Base-by-base conservation (phyloP, 2,329 filamentous ascomycete genomes). In the Beauveria rudraprayagi region DNA sequence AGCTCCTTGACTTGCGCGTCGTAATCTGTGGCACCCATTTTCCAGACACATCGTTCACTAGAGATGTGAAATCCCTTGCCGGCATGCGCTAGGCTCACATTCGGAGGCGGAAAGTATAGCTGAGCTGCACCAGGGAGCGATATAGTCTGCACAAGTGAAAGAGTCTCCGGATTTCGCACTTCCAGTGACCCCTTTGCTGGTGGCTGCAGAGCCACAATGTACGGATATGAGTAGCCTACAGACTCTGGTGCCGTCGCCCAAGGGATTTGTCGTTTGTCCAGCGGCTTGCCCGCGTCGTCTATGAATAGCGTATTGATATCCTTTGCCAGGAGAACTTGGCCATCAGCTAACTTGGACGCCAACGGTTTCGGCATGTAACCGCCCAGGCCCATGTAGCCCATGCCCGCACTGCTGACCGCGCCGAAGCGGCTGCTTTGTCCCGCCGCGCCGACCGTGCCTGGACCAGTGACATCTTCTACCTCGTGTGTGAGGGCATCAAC, bases 291-390 rank as follows among this genome's bases (percentile, higher is more conserved):
- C 34, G 91, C 82, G 11, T 88, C 84, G 62, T 94, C 88, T 66
- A 96, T 89, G 71, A 99, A 99, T 57, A 97, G 78, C 1, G 92
- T 96, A 72, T 97, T 96, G 68, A 97, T 91, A 67, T 99, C 94
- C 73, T 96, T 96, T n/a, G 93, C 91, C n/a, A 99, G 80, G 62
- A 99, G 77, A 71, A 97, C 84, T 74, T 97, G 85, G 5, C 90
- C 90, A 65, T 95, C 90, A 3, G 85, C 84, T 14, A 99, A 80
- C 66, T 88, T 88, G 6, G 92, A 88, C 6, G 91, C 91, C 67
- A 99, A 80, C 7, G 94, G 95, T 69, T 91, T 95, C 1, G 94
- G 93, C 61, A 93, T 91, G 78, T 92, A 94, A 47, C 91, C 90
- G 55, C 91, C 92, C 71, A 97, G 87, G 1, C 93, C 93, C 83